Evolutionary conservation across 2,329 filamentous ascomycete species (phyloP), one percentile per base, ranked within the genome.

Genomic region (Keithomyces neogunnii): DNA sequence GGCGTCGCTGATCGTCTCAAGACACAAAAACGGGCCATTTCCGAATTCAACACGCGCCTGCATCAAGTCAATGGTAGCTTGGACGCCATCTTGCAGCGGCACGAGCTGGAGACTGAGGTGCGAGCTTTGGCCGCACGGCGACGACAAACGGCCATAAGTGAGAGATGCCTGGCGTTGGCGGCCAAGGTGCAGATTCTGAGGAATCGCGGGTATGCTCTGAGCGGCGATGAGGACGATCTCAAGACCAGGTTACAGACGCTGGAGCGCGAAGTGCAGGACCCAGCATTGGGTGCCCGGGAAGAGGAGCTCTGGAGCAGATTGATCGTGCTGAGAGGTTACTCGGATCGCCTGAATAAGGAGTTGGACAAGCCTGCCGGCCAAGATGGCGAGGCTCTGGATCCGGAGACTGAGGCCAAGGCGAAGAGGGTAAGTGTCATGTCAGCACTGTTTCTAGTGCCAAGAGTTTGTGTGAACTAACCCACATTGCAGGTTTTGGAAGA

Each of bases 301-400:
- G 89, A 93, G 67, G 88, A 93, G 72, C 82, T 93, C 44, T 93
- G 88, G 88, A 89, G 88, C 57, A 75, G 88, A 45, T 80, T 93
- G 70, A 85, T 90, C 47, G 80, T 85, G 38, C 72, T 93, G 46
- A 76, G 86, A 56, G 86, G 87, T 55, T 82, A 89, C 57, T 85
- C 86, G 28, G 81, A 85, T 57, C 78, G 82, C 60, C 68, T 95
- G 59, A 85, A 85, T 62, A 81, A 80, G 59, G 88, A 93, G 71
- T 76, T 89, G 52, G 86, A 85, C 64, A 84, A 82, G 69, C 73
- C 84, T 50, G 80, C 82, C 2, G 70, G 74, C 30, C 71, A 75
- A 49, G 75, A 79, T 39, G 72, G 73, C 13, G 77, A 80, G 35
- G 74, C 77, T 1, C 68, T 91, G 51, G 82, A 85, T 45, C 84